Evolutionary conservation across 352 stramenopile genomes (phyloP).

Genomic region (Phytophthora pinifolia): DNA sequence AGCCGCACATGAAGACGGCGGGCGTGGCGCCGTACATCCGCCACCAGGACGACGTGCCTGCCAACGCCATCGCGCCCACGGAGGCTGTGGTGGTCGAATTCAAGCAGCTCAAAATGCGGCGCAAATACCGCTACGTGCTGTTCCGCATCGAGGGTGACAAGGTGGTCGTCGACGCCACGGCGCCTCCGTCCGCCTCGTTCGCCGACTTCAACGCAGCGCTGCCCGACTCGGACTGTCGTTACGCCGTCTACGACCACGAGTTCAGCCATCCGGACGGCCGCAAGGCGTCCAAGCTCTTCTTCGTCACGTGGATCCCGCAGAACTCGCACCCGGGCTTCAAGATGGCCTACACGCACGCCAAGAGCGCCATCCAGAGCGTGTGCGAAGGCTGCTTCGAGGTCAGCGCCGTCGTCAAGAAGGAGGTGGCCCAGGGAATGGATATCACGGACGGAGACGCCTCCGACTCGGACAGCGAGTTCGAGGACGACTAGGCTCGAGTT

Average conservation of each 20-base stretch:
- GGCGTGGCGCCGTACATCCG: slow-evolving; percentile 75
- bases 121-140: slow-evolving; percentile 84
- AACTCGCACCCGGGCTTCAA: slow-evolving; percentile 84
- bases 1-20: slow-evolving; percentile 87
- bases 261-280: slow-evolving; percentile 72
- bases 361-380: slow-evolving; percentile 73
- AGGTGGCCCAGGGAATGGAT: slow-evolving; percentile 68
- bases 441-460: slow-evolving; percentile 58
- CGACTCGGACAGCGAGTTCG: slow-evolving; percentile 87
- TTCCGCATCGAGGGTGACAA: slow-evolving; percentile 80
- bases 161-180: slow-evolving; percentile 62
- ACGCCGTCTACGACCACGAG: slow-evolving; percentile 89
- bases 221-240: slow-evolving; percentile 83
- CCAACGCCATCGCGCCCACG: slow-evolving; percentile 70
- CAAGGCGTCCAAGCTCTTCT: slow-evolving; percentile 88
- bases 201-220: slow-evolving; percentile 56
- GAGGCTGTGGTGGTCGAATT: slow-evolving; percentile 66
- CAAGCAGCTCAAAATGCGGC: slow-evolving; percentile 88
- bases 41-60: slow-evolving; percentile 71
- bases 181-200: slow-evolving; percentile 52
- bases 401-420: slow-evolving; percentile 73
- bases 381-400: slow-evolving; percentile 83
- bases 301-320: slow-evolving; percentile 85
- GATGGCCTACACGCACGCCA: slow-evolving; percentile 89
- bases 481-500: slow-evolving; percentile 46